Percentiles rank a stretch among this genome's conserved stretches.
Evolutionary conservation across 805 yeast genomes (phyloP).

Genomic region (Nakazawaea wickerhamii): DNA sequence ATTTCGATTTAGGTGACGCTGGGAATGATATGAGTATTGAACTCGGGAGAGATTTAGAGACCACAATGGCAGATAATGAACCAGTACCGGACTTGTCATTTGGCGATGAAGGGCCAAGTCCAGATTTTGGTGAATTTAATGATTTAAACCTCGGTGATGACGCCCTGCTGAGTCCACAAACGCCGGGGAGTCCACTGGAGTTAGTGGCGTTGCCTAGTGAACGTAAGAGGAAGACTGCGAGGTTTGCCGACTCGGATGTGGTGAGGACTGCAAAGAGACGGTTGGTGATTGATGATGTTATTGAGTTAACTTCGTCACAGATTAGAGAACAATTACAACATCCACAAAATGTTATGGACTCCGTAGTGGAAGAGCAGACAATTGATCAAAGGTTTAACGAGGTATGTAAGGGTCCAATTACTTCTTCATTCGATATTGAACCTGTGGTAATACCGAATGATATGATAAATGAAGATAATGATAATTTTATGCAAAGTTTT

Average conservation of each 20-base stretch:
- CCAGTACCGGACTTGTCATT: constrained; percentile 23
- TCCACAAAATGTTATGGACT: constrained; percentile 15
- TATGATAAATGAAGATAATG: constrained; percentile 11
- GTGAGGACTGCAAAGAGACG: constrained; percentile 43
- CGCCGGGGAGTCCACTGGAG: constrained; percentile 11
- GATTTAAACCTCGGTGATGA: constrained; percentile 12
- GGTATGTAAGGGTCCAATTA: not conserved
- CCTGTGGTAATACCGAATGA: not conserved
- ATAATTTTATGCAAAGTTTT: constrained; percentile 16
- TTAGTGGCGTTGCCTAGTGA: too few species aligned
- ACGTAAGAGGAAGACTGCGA: constrained; percentile 23
- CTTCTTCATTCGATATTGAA: not conserved
- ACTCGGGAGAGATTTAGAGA: constrained; percentile 39
- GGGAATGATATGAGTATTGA: constrained; percentile 31
- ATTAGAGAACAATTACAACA: constrained; percentile 27
- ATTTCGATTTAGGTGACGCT: constrained; percentile 28
- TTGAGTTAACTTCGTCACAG: constrained; percentile 37
- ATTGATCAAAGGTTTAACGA: not conserved
- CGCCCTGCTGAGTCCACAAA: constrained; percentile 11
- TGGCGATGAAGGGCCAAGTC: constrained; percentile 19
- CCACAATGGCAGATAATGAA: constrained; percentile 8
- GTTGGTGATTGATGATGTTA: constrained; percentile 38
- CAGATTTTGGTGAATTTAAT: constrained; percentile 8
- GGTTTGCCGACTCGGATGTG: constrained; percentile 33
- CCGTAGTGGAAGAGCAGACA: constrained; percentile 14